Evolutionary conservation across 1,139 yeast species (phyloP), one percentile per base, ranked within the genome.

Genomic region (Candida pseudocylindracea): DNA sequence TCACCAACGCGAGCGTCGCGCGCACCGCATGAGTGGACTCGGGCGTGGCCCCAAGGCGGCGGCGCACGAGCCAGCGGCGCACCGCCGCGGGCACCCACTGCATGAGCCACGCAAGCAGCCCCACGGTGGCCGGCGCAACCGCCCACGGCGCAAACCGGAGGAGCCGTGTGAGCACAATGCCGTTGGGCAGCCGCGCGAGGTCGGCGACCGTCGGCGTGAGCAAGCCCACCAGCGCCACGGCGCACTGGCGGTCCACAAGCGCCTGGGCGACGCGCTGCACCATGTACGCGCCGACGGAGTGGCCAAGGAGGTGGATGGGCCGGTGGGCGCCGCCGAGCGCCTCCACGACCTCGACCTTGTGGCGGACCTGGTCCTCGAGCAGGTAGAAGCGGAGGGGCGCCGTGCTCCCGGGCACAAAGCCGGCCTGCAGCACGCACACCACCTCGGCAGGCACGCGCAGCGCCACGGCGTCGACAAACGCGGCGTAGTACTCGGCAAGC

Each of bases 141-240:
- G 9, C 6, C 26, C 10, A 9, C 26, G 26, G 10, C 4, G 49
- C 50, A 8, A 41, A 42, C 5, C 42, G 36, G 36, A 53, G 49
- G 6, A 64, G 35, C 20, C 40, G 36, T 2, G 52, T 44, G 32
- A 71, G 50, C 11, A 40, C 32, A 3, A 43, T 41, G 1, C 83
- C 83, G 12, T 67, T 63, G 9, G 48, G 51, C 3, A 75, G 67
- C 31, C 49, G 45, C 12, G 64, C 63, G 28, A 73, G 66, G 38
- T 71, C 71, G 20, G 57, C 53, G 13, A 73, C 55, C 0, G 83
- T 71, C 1, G 83, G 83, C 30, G 75, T 71, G 11, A 72, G 51
- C 35, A 73, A 49, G 0, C 79, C 79, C n/a, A 63, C 56, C 35
- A 69, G 58, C 35, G 48, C 46, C 30, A 60, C 39, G 4, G 39